Base-by-base conservation (phyloP, 352 stramenopile genomes). In the Peronospora farinosa region DNA sequence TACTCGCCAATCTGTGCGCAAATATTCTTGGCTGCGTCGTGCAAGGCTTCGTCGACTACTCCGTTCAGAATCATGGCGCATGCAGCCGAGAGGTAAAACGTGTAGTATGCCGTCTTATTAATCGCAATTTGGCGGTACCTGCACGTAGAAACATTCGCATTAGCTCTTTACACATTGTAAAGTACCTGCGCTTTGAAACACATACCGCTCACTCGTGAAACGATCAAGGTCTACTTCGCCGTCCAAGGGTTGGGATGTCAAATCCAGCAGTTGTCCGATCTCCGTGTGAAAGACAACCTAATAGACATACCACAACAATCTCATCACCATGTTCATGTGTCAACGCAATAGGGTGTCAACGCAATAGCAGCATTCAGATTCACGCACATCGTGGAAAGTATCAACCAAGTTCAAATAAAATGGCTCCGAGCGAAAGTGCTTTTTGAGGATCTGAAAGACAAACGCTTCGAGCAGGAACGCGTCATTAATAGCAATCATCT, bases 41-140 rank as follows among this genome's bases (percentile, higher is more conserved):
- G 93, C 7, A 71, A 86, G 15, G 64, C 47, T 7, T 86, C 63
- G 37, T 96, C 74, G 10, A 65, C 76, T 32, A 98, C 82, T 19
- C 92, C 90, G 57, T 68, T 77, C 43, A 89, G 62, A 36, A 84
- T 63, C 88, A 98, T 96, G 46, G 89, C 95, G 54, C 91, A 88
- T 27, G 92, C 88, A 53, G 91, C 77, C 25, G 90, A 96, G 25
- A 99, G 77, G 76, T 99, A 99, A 74, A 99, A 99, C 47, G 92
- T 98, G 70, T 99, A 99, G 75, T 98, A 99, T 27, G 95, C 91
- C 5, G 97, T 99, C 78, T 99, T 99, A 81, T 98, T 98, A 17
- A 95, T 86, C 44, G 99, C 97, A 61, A 98, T 98, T 58, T 91
- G 67, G 42, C 66, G 74, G 64, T 93, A 88, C 23, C 72, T 83